Base-by-base conservation (phyloP, 352 stramenopile genomes). In the Phytophthora citricola region DNA sequence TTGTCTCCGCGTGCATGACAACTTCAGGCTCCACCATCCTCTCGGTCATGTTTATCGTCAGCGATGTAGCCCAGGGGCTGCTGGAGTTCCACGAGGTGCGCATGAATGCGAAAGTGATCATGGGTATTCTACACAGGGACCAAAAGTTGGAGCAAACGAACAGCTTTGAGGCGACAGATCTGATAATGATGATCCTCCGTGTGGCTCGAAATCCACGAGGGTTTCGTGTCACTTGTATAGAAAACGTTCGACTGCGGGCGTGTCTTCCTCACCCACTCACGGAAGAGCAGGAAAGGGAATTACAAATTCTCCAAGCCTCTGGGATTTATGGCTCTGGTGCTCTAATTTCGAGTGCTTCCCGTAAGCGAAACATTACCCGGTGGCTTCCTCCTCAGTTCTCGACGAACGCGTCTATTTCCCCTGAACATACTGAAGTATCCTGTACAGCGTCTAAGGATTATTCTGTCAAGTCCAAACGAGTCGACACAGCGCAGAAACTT, bases 1-100 rank as follows among this genome's bases (percentile, higher is more conserved):
- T 52, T 17, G 51, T 67, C 7, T 68, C 55, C 2, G 67, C 48
- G 2, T 75, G 66, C 38, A 69, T 75, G 22, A 52, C 48, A 6
- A 69, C 54, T 22, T 56, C 67, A 1, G 39, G 34, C n/a, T 72
- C 56, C 1, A 20, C 22, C 11, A 45, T 31, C 31, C 51, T 66
- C 8, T 66, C 63, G 1, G 12, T 41, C 8, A 27, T 65, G n/a
- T 50, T 65, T 43, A 65, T 59, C 29, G 43, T 45, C 2, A 20
- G 6, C n/a, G 58, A 59, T 17, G n/a, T 65, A 5, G 53, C 12
- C 20, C 61, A 69, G 24, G 39, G 29, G 6, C 22, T 53, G 15
- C 38, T 69, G 6, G 62, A 69, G n/a, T 49, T 65, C 41, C 26
- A 41, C 12, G 53, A 69, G 15, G 62, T 65, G 5, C 54, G 48